These are phyloP conservation scores for Alternaria metachromatica DNA, from an alignment of 2,329 filamentous ascomycete species.

Conservation along the genomic window DNA sequence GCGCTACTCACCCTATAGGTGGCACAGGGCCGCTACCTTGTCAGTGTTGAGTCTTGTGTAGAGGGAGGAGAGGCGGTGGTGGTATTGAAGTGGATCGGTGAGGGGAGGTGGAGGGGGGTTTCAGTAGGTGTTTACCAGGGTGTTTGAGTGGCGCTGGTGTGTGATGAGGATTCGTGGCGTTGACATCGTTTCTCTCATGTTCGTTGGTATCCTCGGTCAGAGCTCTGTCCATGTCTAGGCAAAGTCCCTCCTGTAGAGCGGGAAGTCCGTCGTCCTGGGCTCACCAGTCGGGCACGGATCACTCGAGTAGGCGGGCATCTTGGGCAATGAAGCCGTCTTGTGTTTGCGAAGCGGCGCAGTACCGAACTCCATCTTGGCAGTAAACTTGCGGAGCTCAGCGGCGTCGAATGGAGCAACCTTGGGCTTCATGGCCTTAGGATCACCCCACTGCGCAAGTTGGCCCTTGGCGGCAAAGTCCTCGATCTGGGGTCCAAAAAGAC, in stretches of 20 bases:
- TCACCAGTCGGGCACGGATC: background rate
- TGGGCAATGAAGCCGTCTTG: background rate
- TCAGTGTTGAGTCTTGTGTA: background rate
- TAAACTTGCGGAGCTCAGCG: background rate
- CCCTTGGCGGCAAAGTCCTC: conserved; percentile 5
- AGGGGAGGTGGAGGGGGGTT: background rate
- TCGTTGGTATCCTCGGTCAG: background rate
- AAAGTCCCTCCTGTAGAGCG: background rate
- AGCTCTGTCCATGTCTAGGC: background rate
- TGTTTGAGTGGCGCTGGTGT: background rate
- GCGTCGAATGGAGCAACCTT: background rate
- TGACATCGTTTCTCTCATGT: background rate
- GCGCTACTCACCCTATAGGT: background rate
- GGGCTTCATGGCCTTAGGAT: background rate
- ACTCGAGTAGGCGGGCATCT: background rate
- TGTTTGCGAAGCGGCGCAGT: background rate
- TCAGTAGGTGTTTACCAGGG: background rate
- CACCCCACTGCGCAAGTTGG: background rate
- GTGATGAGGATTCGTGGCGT: background rate
- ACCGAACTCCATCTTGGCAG: background rate
- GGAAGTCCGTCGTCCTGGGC: background rate
- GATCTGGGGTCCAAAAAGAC: background rate
- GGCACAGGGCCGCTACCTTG: background rate
- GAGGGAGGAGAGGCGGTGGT: background rate
- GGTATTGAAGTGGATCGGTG: background rate